phyloP scores from a whole-genome alignment of 306 rosid species.

The Vigna mungo region DNA sequence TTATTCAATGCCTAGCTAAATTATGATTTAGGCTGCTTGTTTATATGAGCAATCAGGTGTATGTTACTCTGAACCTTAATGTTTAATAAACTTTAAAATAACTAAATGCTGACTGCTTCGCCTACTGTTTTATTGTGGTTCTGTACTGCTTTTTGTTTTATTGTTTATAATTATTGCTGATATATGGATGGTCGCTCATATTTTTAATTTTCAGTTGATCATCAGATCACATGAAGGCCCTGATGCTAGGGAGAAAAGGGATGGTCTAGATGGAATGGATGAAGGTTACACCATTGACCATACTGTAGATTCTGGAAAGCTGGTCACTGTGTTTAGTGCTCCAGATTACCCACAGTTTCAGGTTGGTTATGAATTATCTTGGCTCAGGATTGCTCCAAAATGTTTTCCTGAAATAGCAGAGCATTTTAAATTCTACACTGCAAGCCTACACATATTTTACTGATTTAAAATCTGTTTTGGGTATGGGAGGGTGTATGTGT shows the following conservation, averaged over 20 bases:
- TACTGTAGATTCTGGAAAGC: constrained; percentile 86
- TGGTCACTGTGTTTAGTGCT: constrained; percentile 88
- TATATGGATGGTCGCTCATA: constrained; percentile 38
- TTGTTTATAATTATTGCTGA: constrained; percentile 38
- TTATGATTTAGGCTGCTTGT: constrained; percentile 21
- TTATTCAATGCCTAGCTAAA: not conserved
- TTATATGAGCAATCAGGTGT: constrained; percentile 22
- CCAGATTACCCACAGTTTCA: constrained; percentile 98
- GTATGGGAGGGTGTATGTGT: not conserved
- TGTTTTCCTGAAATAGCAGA: constrained; percentile 6
- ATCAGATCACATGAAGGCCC: constrained; percentile 98
- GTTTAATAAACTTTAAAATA: constrained; percentile 31
- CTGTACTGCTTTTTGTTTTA: not conserved
- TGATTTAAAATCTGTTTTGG: not conserved
- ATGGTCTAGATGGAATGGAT: constrained; percentile 79
- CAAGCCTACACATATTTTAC: constrained; percentile 2
- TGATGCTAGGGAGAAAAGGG: constrained; percentile 92
- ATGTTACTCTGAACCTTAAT: constrained; percentile 21
- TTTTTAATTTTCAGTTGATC: constrained; percentile 63
- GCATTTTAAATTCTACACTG: not conserved
- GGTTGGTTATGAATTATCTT: constrained; percentile 51
- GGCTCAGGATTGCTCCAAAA: not conserved
- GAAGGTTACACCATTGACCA: constrained; percentile 92
- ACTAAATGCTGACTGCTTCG: constrained; percentile 10
- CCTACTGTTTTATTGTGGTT: constrained; percentile 21